Conservation (phyloP, 2,329 filamentous ascomycete species). For the Sporothrix dimorphospora region DNA sequence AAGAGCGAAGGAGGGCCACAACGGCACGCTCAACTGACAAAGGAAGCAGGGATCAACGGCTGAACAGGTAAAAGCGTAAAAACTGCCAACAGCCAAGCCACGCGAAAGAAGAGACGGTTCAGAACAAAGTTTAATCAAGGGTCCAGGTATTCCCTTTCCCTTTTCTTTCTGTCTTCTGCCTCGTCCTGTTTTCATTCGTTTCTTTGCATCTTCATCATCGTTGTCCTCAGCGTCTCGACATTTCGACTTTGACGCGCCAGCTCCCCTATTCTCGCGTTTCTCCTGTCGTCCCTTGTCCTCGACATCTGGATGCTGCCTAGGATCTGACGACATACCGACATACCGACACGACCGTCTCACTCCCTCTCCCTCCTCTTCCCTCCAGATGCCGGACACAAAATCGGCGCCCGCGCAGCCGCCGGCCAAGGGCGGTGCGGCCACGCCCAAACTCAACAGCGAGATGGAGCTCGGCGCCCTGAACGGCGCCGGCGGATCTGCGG, state of each 20-base stretch:
- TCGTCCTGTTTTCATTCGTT: neutral
- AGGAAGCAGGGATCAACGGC: constrained; percentile 18
- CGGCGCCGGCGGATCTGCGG: constrained; percentile 35
- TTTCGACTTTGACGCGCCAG: neutral
- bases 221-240: neutral
- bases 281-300: neutral
- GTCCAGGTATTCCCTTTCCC: neutral
- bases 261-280: neutral
- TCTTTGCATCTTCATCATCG: neutral
- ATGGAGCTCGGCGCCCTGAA: constrained; percentile 58
- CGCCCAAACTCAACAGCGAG: constrained; percentile 60
- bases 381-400: constrained; percentile 41
- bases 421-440: constrained; percentile 56
- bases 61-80: constrained; percentile 1
- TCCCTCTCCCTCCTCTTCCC: neutral
- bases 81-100: constrained; percentile 2
- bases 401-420: constrained; percentile 54
- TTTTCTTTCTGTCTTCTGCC: neutral
- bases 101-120: neutral
- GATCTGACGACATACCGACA: neutral
- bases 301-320: neutral
- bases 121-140: neutral
- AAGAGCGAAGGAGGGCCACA: constrained; percentile 5
- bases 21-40: neutral
- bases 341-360: neutral